phyloP scores from a whole-genome alignment of 495 filamentous ascomycete genomes.

The Glutinoglossum americanum region DNA sequence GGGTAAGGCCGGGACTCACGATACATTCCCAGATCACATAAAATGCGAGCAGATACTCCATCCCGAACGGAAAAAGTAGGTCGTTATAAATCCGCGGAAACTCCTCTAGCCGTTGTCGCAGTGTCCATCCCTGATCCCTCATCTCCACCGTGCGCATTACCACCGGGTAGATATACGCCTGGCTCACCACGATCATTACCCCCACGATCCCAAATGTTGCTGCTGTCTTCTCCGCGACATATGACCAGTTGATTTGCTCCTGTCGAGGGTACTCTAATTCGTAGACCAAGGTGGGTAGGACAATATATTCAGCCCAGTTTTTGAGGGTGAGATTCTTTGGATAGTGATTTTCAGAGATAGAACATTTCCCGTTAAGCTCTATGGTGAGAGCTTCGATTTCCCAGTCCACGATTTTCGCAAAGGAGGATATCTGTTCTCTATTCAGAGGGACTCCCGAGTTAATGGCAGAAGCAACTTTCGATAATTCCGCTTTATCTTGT shows the following conservation, averaged over 20 bases:
- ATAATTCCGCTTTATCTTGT: constrained; percentile 19
- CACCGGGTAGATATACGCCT: constrained; percentile 38
- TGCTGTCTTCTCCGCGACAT: constrained; percentile 43
- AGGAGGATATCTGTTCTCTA: constrained; percentile 32
- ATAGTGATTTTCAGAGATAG: constrained; percentile 23
- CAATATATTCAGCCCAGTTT: constrained; percentile 50
- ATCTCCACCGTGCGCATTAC: constrained; percentile 41
- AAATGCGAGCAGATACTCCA: constrained; percentile 49
- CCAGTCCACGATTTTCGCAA: constrained; percentile 33
- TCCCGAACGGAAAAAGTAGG: constrained; percentile 51
- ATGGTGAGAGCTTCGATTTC: constrained; percentile 39
- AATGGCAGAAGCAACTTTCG: constrained; percentile 31
- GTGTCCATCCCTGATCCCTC: constrained; percentile 37
- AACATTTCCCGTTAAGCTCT: constrained; percentile 37
- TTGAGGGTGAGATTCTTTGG: constrained; percentile 41
- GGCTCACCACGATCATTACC: constrained; percentile 31
- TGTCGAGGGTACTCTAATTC: constrained; percentile 57
- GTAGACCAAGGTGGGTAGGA: constrained; percentile 53
- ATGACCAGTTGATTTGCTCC: constrained; percentile 43
- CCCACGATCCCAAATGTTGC: constrained; percentile 48
- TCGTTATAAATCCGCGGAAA: constrained; percentile 51
- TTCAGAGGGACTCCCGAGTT: constrained; percentile 33
- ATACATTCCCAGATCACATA: constrained; percentile 69
- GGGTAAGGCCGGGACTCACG: constrained; percentile 8
- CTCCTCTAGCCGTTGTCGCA: constrained; percentile 33